Percentiles rank a stretch among this genome's conserved stretches.
These are phyloP conservation scores for Macrolepiota dolichaula DNA, from an alignment of 768 basidiomycete genomes.

Conservation along the genomic window DNA sequence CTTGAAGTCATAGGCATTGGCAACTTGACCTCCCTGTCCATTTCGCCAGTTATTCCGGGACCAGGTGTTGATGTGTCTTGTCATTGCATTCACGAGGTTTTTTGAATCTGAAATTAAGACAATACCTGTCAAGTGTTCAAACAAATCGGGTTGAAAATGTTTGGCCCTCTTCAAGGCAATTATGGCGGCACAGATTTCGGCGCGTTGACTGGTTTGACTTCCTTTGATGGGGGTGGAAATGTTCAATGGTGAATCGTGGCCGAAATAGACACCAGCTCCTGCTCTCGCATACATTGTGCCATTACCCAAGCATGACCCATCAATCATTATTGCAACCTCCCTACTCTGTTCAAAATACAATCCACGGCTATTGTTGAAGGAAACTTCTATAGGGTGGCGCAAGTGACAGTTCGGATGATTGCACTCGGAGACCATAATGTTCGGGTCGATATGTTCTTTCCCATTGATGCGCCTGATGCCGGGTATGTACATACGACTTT, in stretches of 20 bases:
- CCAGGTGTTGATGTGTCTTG: conserved; percentile 6
- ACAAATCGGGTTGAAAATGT: background rate
- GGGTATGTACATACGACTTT: no score
- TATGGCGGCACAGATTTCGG: conserved; percentile 6
- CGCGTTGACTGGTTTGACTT: background rate
- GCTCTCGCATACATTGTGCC: background rate
- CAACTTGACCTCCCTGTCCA: no score
- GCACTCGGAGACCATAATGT: no score
- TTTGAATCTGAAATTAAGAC: conserved; percentile 9
- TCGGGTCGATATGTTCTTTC: no score
- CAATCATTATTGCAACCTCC: background rate
- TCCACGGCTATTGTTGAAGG: no score
- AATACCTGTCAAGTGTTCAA: background rate
- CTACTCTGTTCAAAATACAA: no score
- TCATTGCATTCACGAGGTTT: conserved; percentile 9
- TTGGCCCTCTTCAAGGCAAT: conserved; percentile 3
- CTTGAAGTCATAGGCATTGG: no score
- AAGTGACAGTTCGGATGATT: no score
- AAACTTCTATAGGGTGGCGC: no score
- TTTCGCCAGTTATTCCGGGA: no score
- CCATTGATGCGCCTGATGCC: no score
- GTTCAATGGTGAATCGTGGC: background rate
- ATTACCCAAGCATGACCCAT: background rate
- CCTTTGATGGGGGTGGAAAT: background rate
- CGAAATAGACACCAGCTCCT: background rate